Percentiles rank a stretch among this genome's conserved stretches.
These are phyloP conservation scores for Phytophthora constricta DNA, from an alignment of 352 stramenopile species.

Conservation along the genomic window DNA sequence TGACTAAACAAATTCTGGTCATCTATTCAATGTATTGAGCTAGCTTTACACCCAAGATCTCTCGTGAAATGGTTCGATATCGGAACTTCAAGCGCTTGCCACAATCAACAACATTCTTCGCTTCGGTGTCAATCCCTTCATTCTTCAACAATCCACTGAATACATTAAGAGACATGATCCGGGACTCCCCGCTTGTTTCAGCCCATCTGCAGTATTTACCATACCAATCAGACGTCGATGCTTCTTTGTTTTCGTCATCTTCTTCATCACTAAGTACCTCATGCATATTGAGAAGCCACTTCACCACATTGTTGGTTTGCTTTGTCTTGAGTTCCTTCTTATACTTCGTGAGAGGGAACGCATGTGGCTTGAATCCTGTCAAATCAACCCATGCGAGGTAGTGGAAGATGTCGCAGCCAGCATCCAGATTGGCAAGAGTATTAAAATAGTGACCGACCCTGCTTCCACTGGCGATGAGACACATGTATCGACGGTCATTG, in stretches of 20 bases:
- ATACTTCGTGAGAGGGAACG: slow-evolving; percentile 25
- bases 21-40: too few relatives aligned
- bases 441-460: neutral
- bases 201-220: neutral
- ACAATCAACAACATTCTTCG: too few relatives aligned
- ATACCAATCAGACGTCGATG: neutral
- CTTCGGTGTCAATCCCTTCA: too few relatives aligned
- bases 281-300: too few relatives aligned
- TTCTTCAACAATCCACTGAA: too few relatives aligned
- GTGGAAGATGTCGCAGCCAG: slow-evolving; percentile 24
- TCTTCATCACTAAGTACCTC: neutral
- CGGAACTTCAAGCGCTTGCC: too few relatives aligned
- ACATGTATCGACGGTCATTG: neutral
- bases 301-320: slow-evolving; percentile 20
- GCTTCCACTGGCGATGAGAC: too few relatives aligned
- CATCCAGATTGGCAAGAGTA: slow-evolving; percentile 10
- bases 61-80: too few relatives aligned
- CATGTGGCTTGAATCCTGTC: slow-evolving; percentile 21
- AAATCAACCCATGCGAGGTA: slow-evolving; percentile 23
- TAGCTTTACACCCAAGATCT: too few relatives aligned
- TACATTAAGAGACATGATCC: neutral
- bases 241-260: neutral
- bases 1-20: neutral
- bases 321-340: slow-evolving; percentile 31
- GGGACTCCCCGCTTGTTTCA: neutral